Percentiles rank a stretch among this genome's conserved stretches.
phyloP scores from a whole-genome alignment of 106 monocot genomes.

The Dendrobium catenatum region DNA sequence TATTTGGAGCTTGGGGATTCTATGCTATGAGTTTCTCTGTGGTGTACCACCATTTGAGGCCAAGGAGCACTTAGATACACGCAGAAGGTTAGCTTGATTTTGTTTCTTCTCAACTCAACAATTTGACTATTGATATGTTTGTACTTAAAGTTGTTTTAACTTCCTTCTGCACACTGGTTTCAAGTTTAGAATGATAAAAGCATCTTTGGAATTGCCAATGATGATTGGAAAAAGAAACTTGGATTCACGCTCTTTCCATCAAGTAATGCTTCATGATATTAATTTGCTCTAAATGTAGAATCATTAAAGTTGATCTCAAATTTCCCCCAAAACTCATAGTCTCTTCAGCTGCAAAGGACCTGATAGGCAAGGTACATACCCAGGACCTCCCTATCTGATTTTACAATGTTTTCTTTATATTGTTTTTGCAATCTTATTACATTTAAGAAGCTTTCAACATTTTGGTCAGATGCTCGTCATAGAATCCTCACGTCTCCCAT shows the following conservation, averaged over 20 bases:
- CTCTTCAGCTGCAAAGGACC: conserved; percentile 75
- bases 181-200: too few species aligned
- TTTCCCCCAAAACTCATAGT: conserved; percentile 77
- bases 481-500: conserved; percentile 70
- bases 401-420: neutral
- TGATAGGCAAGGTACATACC: conserved; percentile 70
- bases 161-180: neutral
- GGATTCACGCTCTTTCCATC: too few species aligned
- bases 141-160: neutral
- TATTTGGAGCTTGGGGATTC: conserved; percentile 93
- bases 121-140: neutral
- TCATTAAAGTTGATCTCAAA: conserved; percentile 90
- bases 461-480: conserved; percentile 81
- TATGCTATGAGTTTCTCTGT: conserved; percentile 97
- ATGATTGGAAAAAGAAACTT: too few species aligned
- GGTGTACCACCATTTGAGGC: conserved; percentile 95
- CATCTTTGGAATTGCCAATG: too few species aligned
- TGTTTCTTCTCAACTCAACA: neutral
- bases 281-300: conserved; percentile 36
- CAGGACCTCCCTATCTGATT: too few species aligned
- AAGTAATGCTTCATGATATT: too few species aligned
- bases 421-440: neutral
- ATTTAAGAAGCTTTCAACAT: neutral
- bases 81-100: conserved; percentile 54
- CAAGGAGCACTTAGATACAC: conserved; percentile 93